Evolutionary conservation across 2,329 filamentous ascomycete genomes (phyloP), one percentile per base, ranked within the genome.

Genomic region (Penicillium aurantiogriseum): DNA sequence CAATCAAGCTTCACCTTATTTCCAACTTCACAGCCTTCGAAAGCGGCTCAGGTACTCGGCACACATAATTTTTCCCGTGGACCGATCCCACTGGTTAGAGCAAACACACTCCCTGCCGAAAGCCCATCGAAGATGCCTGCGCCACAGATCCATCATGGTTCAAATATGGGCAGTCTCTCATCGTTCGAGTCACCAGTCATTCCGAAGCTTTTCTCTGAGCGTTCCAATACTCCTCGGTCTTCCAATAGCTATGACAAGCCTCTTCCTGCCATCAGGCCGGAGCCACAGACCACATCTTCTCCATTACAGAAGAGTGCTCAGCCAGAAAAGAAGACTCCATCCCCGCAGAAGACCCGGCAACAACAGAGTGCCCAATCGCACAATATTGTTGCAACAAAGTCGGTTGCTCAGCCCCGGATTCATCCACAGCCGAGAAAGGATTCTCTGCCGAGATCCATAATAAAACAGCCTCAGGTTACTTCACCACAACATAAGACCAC

Each of bases 1-100:
- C 66, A 63, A 46, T 66, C 72, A 5, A 71, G 66, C 39, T 78
- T 78, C 54, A 71, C 68, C 5, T 58, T 77, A 7, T 78, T 78
- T 44, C 76, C 76, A 2, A 46, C 69, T 13, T 68, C 70, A 2
- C 69, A 70, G 23, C 60, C 68, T 2, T 64, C 59, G n/a, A 74
- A 74, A 36, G 66, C 67, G 2, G 64, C 70, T 6, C 69, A 72
- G 27, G 44, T 65, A n/a, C 60, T 68, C 23, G 71, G 66, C n/a
- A 68, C 62, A 7, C 70, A 71, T 19, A 71, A 68, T 49, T 58
- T 72, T n/a, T 69, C 71, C 5, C 68, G 63, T 13, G 63, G 63
- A 1, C 65, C 67, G 11, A 67, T 64, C 50, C 62, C 69, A 23
- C 51, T 71, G 21, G 59, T 68, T 27, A 67, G 64, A 58, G 47